phyloP scores from a whole-genome alignment of 257 asterid species.

The Lycium barbarum region DNA sequence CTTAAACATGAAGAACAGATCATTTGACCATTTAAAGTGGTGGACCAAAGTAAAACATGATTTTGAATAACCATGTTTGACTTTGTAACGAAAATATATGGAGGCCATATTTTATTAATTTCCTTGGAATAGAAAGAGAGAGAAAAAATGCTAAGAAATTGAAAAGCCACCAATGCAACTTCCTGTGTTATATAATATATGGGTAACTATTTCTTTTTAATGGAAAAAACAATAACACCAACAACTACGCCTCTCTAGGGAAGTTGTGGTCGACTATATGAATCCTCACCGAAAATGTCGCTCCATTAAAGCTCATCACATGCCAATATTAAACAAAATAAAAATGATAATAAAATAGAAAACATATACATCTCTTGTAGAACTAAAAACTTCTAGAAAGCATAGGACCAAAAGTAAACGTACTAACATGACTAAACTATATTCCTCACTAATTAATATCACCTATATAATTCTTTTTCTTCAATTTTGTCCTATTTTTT shows the following conservation, averaged over 20 bases:
- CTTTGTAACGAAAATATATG: no score
- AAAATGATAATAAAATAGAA: background rate
- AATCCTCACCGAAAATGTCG: background rate
- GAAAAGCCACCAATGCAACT: background rate
- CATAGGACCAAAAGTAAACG: background rate
- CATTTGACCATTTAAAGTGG: no score
- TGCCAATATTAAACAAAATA: background rate
- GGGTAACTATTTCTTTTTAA: background rate
- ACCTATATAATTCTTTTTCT: no score
- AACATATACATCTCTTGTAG: background rate
- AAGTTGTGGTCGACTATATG: background rate
- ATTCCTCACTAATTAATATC: no score
- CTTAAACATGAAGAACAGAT: no score
- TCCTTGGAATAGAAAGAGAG: no score
- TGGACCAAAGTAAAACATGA: no score
- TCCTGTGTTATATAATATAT: background rate
- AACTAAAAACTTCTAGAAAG: background rate
- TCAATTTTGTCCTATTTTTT: no score
- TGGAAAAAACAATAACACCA: constrained; percentile 1
- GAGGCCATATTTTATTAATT: no score
- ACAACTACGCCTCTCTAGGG: background rate
- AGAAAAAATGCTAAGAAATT: no score
- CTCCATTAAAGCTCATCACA: background rate
- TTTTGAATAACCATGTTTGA: no score
- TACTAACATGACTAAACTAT: background rate